Percentiles rank a stretch among this genome's conserved stretches.
phyloP scores from a whole-genome alignment of 208 protist species.

The Acanthamoeba comandoni region DNA sequence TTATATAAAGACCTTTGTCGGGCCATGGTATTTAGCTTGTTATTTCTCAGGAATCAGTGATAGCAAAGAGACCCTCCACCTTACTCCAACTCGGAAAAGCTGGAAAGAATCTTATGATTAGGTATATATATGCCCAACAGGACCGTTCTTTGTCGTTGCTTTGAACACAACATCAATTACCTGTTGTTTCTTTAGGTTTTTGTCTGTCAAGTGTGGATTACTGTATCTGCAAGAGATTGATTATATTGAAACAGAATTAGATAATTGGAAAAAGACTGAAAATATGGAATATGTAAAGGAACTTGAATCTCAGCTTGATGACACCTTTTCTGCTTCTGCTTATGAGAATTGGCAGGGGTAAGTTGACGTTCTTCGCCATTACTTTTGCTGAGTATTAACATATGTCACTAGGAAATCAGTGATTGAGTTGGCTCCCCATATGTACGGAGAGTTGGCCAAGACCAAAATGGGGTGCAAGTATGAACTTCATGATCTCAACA shows the following conservation, averaged over 20 bases:
- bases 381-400: too few species aligned
- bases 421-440: slow-evolving; percentile 81
- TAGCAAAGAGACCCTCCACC: slow-evolving; percentile 16
- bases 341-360: too few species aligned
- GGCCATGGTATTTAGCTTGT: neutral
- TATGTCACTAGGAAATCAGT: slow-evolving; percentile 48
- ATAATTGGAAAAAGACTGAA: slow-evolving; percentile 27
- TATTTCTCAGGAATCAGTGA: slow-evolving; percentile 21
- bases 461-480: slow-evolving; percentile 80
- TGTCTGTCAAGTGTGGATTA: slow-evolving; percentile 41
- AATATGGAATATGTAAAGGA: slow-evolving; percentile 1
- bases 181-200: neutral
- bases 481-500: neutral
- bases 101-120: slow-evolving; percentile 61
- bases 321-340: slow-evolving; percentile 1
- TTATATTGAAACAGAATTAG: slow-evolving; percentile 45
- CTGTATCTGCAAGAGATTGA: slow-evolving; percentile 57
- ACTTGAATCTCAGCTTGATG: neutral
- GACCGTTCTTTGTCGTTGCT: neutral
- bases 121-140: neutral
- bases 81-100: slow-evolving; percentile 30
- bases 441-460: slow-evolving; percentile 85
- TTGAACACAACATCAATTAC: neutral
- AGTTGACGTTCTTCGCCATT: too few species aligned
- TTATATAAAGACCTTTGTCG: neutral